Evolutionary conservation across 768 basidiomycete genomes (phyloP), one percentile per base, ranked within the genome.

Genomic region (Russula sp.): DNA sequence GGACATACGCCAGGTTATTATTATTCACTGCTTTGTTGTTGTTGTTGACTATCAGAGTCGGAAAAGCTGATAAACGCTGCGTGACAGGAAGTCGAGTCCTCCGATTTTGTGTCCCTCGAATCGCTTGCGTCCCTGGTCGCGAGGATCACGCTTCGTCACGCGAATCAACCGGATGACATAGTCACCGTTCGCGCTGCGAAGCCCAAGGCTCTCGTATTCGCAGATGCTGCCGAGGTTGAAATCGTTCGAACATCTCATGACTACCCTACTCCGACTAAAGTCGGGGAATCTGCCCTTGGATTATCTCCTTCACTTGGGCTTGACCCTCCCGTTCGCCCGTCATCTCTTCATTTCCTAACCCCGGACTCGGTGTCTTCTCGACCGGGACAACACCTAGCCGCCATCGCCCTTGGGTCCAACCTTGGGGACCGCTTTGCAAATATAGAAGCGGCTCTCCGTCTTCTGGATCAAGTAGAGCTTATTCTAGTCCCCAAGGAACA

Each of bases 351-450:
- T 56, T 38, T 64, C 51, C 22, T 50, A 30, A 36, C 24, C 24
- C 24, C 44, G 9, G 49, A 20, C 50, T 22, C 28, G 7, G 24
- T 51, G 11, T 20, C 56, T 58, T 13, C 50, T 58, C 16, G 40
- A 52, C 22, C 50, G 16, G 49, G 51, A 11, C 48, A 62, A 8
- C 78, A 80, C 61, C 76, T 68, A 1, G 88, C 80, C 3, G 86
- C 86, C 10, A 81, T 98, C 40, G 92, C 92, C 0, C 74, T 98
- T 1, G 96, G 96, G 0, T 90, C 94, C 5, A 98, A 98, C 71
- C 79, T 98, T 0, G 94, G 93, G 0, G 93, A 97, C 74, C 80
- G 89, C 7, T 88, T 93, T 67, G 80, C 80, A 26, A 89, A 97
- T 72, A 89, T 98, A 67, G 87, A 89, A 69, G 76, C 78, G 40